Conservation (phyloP, 2,329 filamentous ascomycete species). For the Aspergillus fijiensis region DNA sequence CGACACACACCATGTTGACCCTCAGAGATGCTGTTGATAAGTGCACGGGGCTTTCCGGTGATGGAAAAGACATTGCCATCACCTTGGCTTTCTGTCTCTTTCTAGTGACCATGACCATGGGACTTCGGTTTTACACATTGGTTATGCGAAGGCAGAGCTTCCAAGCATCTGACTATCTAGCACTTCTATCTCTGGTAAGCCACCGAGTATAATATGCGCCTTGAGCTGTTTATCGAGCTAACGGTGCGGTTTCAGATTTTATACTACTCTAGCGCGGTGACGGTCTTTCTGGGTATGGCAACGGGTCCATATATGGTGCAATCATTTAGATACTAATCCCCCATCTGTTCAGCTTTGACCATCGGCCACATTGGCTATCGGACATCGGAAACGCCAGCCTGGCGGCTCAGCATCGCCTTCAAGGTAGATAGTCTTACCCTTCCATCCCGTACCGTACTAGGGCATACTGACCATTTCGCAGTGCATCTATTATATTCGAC, state of each 20-base stretch:
- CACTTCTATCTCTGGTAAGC: slow-evolving; percentile 1
- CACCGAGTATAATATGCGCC: not conserved
- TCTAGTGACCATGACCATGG: slow-evolving; percentile 1
- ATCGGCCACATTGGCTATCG: slow-evolving; percentile 8
- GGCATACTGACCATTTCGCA: not conserved
- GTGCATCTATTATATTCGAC: slow-evolving; percentile 6
- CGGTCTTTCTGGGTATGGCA: slow-evolving; percentile 3
- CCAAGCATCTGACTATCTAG: not conserved
- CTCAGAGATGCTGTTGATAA: not conserved
- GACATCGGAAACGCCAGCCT: not conserved
- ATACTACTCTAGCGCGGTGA: slow-evolving; percentile 7
- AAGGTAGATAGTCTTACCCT: not conserved
- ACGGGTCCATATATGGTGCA: not conserved
- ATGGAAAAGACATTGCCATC: slow-evolving; percentile 6
- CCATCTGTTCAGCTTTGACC: not conserved
- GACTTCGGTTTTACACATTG: slow-evolving; percentile 1
- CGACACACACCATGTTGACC: not conserved
- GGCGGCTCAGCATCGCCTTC: slow-evolving; percentile 2
- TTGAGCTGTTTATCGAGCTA: not conserved
- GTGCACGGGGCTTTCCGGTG: not conserved
- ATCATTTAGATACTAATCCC: not conserved
- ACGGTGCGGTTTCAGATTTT: not conserved
- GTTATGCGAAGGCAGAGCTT: not conserved
- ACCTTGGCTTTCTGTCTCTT: slow-evolving; percentile 7
- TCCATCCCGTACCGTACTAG: not conserved